A percentile compares a stretch with the other conserved stretches of the same genome.
These are phyloP conservation scores for Cucurbita argyrosperma DNA, from an alignment of 306 rosid species.

Conservation along the genomic window DNA sequence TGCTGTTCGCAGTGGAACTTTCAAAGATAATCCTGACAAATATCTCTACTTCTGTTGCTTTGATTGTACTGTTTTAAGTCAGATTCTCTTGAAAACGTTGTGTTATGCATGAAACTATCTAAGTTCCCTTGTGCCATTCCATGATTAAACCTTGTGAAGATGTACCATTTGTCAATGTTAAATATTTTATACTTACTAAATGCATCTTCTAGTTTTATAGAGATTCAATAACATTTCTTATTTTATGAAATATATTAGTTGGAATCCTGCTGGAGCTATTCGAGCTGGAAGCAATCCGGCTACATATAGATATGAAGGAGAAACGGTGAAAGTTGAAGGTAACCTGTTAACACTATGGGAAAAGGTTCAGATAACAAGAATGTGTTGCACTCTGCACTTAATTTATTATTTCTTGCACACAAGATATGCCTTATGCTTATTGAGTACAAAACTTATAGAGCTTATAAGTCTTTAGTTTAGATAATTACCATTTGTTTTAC, in stretches of 20 bases:
- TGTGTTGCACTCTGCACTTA: not conserved
- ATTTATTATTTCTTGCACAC: not conserved
- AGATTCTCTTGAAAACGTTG: not conserved
- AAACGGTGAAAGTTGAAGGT: constrained; percentile 72
- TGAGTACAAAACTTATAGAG: constrained; percentile 26
- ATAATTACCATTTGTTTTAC: not conserved
- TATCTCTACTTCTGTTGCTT: not conserved
- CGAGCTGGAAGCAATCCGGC: constrained; percentile 85
- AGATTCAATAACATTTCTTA: constrained; percentile 10
- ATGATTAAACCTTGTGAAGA: not conserved
- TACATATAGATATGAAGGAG: constrained; percentile 45
- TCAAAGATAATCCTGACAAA: not conserved
- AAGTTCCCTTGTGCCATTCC: not conserved
- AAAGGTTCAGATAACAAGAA: not conserved
- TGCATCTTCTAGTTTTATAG: not conserved
- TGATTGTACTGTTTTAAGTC: not conserved
- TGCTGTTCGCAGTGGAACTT: not conserved
- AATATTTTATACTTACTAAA: not conserved
- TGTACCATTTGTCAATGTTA: not conserved
- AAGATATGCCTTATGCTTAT: not conserved
- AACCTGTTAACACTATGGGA: constrained; percentile 15
- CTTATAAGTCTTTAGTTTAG: not conserved
- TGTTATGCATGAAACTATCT: not conserved
- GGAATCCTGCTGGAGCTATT: constrained; percentile 93
- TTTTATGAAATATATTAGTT: constrained; percentile 38